These are phyloP conservation scores for Xylariaceae sp. DNA, from an alignment of 2,329 filamentous ascomycete species.

Conservation along the genomic window DNA sequence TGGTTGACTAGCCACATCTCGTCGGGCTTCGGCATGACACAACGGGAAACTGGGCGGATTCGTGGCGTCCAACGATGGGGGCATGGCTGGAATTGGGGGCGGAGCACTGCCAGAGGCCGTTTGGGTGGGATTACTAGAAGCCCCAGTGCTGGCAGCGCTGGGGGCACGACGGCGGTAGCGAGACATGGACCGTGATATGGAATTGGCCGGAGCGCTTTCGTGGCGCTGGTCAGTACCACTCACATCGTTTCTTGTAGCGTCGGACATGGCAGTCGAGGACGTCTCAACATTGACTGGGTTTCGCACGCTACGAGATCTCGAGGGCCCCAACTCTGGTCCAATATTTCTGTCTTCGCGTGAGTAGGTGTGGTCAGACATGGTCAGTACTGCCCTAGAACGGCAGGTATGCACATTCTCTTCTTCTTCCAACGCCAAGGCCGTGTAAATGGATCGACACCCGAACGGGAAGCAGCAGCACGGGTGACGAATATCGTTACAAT, in stretches of 20 bases:
- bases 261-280: conserved; percentile 5
- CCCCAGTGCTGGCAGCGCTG: conserved; percentile 24
- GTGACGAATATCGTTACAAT: no score
- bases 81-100: conserved; percentile 30
- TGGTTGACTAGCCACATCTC: conserved; percentile 15
- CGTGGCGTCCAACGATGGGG: conserved; percentile 20
- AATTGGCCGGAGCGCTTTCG: conserved; percentile 20
- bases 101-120: conserved; percentile 19
- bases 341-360: conserved; percentile 5
- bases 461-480: no score
- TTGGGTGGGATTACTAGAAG: conserved; percentile 24
- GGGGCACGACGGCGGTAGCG: conserved; percentile 29
- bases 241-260: neutral
- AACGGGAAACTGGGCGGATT: conserved; percentile 8
- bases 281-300: conserved; percentile 27
- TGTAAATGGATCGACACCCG: neutral
- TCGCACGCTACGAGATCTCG: conserved; percentile 32
- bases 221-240: conserved; percentile 11
- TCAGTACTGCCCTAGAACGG: conserved; percentile 9
- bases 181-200: conserved; percentile 32
- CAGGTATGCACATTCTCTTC: conserved; percentile 14
- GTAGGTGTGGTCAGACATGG: conserved; percentile 17
- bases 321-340: conserved; percentile 25
- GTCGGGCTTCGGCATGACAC: conserved; percentile 19
- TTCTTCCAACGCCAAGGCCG: conserved; percentile 3